Conservation (phyloP, 176 grass and related monocot species). For the Triticum turgidum region DNA sequence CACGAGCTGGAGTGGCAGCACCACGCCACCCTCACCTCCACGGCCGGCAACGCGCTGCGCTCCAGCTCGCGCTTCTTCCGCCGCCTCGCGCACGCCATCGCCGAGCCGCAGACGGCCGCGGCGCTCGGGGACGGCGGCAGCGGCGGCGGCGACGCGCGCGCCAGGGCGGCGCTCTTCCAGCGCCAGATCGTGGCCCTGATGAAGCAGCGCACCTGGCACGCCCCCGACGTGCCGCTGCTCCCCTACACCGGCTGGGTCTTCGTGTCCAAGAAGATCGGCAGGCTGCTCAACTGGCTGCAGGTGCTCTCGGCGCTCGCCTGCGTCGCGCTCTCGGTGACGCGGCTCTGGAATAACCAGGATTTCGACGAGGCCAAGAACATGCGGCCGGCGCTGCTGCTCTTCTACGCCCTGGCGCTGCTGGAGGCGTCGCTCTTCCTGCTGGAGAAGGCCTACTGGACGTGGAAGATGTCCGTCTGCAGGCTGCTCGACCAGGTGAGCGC, state of each 20-base stretch:
- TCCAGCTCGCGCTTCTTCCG: conserved; percentile 43
- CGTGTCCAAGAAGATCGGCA: conserved; percentile 44
- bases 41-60: conserved; percentile 20
- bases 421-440: conserved; percentile 63
- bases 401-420: conserved; percentile 59
- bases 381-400: conserved; percentile 52
- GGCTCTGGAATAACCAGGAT: conserved; percentile 24
- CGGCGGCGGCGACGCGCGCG: neutral
- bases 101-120: neutral
- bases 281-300: conserved; percentile 48
- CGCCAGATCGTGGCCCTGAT: conserved; percentile 29
- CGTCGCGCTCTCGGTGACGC: conserved; percentile 44
- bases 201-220: conserved; percentile 46
- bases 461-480: conserved; percentile 18
- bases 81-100: neutral
- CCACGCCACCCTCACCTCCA: conserved; percentile 30
- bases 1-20: conserved; percentile 87
- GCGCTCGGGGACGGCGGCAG: neutral
- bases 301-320: conserved; percentile 46
- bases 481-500: conserved; percentile 42
- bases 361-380: conserved; percentile 4
- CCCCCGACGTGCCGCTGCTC: conserved; percentile 47
- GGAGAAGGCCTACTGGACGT: conserved; percentile 69
- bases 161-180: conserved; percentile 27
- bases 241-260: conserved; percentile 60